Percentiles rank a stretch among this genome's conserved stretches.
These are phyloP conservation scores for Monilinia laxa DNA, from an alignment of 2,329 filamentous ascomycete species.

Conservation along the genomic window DNA sequence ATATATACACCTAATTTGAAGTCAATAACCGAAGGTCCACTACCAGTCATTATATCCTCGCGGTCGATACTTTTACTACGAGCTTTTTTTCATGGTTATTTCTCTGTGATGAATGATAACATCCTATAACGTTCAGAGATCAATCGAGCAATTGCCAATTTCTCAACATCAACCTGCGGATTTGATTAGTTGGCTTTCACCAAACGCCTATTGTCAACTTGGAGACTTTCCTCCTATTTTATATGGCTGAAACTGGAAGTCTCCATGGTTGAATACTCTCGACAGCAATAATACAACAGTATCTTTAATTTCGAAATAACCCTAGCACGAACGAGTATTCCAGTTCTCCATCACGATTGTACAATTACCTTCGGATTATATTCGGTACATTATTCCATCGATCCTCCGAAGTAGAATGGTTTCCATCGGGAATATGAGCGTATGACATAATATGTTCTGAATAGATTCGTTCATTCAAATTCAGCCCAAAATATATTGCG, in stretches of 20 bases:
- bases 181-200: not conserved
- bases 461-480: not conserved
- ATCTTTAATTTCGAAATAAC: too few relatives aligned
- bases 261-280: too few relatives aligned
- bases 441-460: not conserved
- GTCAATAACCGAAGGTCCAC: not conserved
- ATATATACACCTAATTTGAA: not conserved
- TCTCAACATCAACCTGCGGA: not conserved
- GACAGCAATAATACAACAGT: not conserved
- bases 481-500: not conserved
- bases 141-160: not conserved
- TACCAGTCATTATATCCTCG: not conserved
- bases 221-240: not conserved
- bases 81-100: too few relatives aligned
- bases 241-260: not conserved
- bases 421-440: not conserved
- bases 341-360: not conserved
- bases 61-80: slow-evolving; percentile 12
- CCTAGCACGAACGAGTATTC: not conserved
- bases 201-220: not conserved
- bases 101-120: not conserved
- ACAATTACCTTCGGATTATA: not conserved
- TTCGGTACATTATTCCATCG: not conserved
- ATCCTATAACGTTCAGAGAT: not conserved
- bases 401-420: not conserved